Evolutionary conservation across 495 filamentous ascomycete species (phyloP), one percentile per base, ranked within the genome.

Genomic region (Diplogelasinospora grovesii): DNA sequence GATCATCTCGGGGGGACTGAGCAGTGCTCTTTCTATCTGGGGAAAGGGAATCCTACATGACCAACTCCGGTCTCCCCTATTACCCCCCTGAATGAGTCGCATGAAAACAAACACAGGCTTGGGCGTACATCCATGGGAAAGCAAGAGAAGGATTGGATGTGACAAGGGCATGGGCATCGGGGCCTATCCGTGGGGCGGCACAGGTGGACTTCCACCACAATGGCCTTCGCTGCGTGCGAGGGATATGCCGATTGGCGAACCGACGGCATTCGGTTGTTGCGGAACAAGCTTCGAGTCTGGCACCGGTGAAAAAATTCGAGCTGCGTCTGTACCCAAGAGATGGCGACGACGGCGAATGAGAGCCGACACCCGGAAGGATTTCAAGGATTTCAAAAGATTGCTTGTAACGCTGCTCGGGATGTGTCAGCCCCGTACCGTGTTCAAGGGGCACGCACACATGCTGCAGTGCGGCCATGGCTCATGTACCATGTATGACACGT

Each of bases 401-500:
- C 22, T 20, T 35, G 21, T 29, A 19, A 33, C 36, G 22, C 21
- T 32, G n/a, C n/a, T 38, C 13, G n/a, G 20, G 8, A 30, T 15
- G 19, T 39, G 6, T 28, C 36, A 27, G 30, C 18, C 31, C 19
- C n/a, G 26, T 19, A 37, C 33, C 22, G n/a, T 38, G n/a, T n/a
- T n/a, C 24, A 24, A 33, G 30, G 29, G 21, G 24, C 8, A 18
- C 14, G 7, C n/a, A n/a, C n/a, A n/a, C n/a, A n/a, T n/a, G 24
- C 26, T 36, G 25, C 31, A 6, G 38, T 41, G 27, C 34, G 29
- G 39, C 43, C 33, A 23, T 27, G 34, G 3, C 39, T 29, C 29
- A 33, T 42, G 10, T 5, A 18, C n/a, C 9, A n/a, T 33, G 40
- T 36, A 45, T 49, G 47, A 50, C 43, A 50, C 47, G 40, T 42